Conservation (phyloP, 129 eudicot genomes). For the Helianthus tuberosus region DNA sequence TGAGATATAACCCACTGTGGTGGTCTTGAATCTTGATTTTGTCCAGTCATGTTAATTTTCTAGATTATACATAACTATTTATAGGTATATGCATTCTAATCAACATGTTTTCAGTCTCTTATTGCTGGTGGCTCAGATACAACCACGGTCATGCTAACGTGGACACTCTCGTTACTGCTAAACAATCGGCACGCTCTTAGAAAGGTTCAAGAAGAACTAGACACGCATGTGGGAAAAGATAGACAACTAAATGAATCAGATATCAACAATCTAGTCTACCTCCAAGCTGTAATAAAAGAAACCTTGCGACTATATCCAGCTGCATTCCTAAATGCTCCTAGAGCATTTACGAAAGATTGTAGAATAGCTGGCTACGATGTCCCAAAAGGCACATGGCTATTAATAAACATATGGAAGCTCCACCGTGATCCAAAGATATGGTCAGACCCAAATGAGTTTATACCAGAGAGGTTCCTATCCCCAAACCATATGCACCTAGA, state of each 20-base stretch:
- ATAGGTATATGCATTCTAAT: not conserved
- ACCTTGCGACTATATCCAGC: conserved; percentile 2
- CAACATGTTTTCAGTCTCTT: not conserved
- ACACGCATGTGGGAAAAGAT: not conserved
- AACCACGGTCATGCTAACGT: not conserved
- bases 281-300: conserved; percentile 5
- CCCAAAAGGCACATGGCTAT: not conserved
- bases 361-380: not conserved
- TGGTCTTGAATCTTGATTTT: not conserved
- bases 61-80: not conserved
- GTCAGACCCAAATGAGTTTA: not conserved
- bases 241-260: not conserved
- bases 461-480: conserved; percentile 7
- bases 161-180: conserved; percentile 1
- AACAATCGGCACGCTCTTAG: not conserved
- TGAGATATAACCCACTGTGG: too few relatives aligned
- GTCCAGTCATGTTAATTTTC: not conserved
- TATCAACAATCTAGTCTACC: not conserved
- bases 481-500: not conserved
- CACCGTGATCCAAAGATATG: not conserved
- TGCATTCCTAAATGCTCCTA: not conserved
- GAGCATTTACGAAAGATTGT: not conserved
- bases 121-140: not conserved
- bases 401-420: not conserved
- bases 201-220: conserved; percentile 2